Evolutionary conservation across 352 stramenopile genomes (phyloP).

Genomic region (Globisporangium radiosum): DNA sequence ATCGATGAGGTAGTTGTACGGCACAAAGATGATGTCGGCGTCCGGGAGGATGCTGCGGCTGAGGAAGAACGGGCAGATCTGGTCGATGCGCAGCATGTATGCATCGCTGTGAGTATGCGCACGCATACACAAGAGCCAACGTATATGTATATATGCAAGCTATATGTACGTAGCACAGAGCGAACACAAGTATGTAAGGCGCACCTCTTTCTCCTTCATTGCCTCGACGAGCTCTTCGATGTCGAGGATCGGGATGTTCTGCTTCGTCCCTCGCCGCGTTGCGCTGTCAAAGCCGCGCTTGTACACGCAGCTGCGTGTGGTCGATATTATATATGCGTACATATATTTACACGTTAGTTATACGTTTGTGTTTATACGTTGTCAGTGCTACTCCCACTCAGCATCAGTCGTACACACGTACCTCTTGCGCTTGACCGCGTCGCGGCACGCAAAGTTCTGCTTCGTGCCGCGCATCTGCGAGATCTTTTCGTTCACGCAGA

Average conservation of each 20-base stretch:
- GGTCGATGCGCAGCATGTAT: not conserved
- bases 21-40: constrained; percentile 96
- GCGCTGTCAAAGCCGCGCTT: constrained; percentile 74
- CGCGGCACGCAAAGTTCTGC: constrained; percentile 85
- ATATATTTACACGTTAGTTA: not conserved
- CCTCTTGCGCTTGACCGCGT: constrained; percentile 87
- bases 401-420: constrained; percentile 12
- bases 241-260: constrained; percentile 89
- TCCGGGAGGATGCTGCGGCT: constrained; percentile 86
- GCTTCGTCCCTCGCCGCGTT: constrained; percentile 38
- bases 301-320: constrained; percentile 46
- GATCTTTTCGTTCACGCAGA: constrained; percentile 96
- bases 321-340: not conserved
- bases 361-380: not conserved
- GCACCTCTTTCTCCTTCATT: constrained; percentile 74
- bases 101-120: not conserved
- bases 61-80: constrained; percentile 98
- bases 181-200: not conserved
- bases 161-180: no score
- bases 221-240: constrained; percentile 96
- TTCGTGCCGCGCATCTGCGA: constrained; percentile 73
- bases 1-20: constrained; percentile 99
- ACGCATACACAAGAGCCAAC: not conserved
- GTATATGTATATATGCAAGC: no score
- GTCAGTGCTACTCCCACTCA: no score